Conservation (phyloP, 495 filamentous ascomycete genomes). For the Penicillium silybi region DNA sequence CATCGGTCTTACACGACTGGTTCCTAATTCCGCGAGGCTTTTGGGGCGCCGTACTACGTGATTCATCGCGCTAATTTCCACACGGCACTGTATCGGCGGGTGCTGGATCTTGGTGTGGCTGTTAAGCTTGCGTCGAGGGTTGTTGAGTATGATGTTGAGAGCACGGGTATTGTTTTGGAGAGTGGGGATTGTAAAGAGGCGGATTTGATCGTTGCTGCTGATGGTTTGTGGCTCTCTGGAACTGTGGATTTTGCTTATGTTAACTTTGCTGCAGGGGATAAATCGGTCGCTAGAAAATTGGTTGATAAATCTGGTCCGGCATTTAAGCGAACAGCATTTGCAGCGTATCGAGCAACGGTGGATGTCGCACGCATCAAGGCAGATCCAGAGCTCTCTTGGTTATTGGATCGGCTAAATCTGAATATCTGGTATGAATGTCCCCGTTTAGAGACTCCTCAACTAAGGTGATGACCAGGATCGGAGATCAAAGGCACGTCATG, state of each 20-base stretch:
- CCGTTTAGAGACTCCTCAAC: background rate
- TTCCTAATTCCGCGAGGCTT: constrained; percentile 31
- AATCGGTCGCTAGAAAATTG: constrained; percentile 29
- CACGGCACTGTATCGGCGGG: constrained; percentile 25
- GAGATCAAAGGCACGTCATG: constrained; percentile 42
- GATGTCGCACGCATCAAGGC: constrained; percentile 35
- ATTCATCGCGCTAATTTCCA: constrained; percentile 45
- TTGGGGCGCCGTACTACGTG: constrained; percentile 38
- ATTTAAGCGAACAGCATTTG: constrained; percentile 25
- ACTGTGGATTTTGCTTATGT: too few relatives aligned
- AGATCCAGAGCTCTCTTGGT: constrained; percentile 36
- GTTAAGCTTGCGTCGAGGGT: constrained; percentile 23
- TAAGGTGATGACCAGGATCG: constrained; percentile 22
- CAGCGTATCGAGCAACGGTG: constrained; percentile 41
- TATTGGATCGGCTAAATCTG: constrained; percentile 34
- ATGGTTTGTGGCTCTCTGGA: constrained; percentile 26
- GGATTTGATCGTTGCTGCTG: constrained; percentile 44
- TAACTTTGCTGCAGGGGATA: constrained; percentile 24
- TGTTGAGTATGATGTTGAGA: constrained; percentile 18
- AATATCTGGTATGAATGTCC: constrained; percentile 37
- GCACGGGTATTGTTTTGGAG: constrained; percentile 16
- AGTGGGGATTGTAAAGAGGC: constrained; percentile 9
- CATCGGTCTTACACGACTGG: constrained; percentile 34
- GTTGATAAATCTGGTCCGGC: constrained; percentile 23
- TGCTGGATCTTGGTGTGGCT: constrained; percentile 30